A percentile compares a stretch with the other conserved stretches of the same genome.
Evolutionary conservation across 1,139 yeast species (phyloP).

Genomic region (Candida neerlandica): DNA sequence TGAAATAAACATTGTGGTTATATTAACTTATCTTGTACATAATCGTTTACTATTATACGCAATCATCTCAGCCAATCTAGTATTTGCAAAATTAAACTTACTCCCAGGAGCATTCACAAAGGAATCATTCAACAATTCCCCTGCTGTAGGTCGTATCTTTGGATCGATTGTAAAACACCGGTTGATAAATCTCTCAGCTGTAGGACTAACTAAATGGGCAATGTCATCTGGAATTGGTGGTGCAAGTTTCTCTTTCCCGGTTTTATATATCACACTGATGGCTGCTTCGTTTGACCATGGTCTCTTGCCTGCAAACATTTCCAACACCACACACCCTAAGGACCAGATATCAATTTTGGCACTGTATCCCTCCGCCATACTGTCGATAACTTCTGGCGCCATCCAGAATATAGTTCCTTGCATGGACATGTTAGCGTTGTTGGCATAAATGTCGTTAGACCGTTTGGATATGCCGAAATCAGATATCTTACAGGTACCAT

Average conservation of each 20-base stretch:
- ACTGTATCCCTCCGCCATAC: conserved; percentile 87
- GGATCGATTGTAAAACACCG: conserved; percentile 84
- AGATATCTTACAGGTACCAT: conserved; percentile 93
- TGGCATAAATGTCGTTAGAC: conserved; percentile 83
- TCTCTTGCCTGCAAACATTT: conserved; percentile 87
- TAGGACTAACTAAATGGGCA: conserved; percentile 49
- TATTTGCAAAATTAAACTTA: conserved; percentile 60
- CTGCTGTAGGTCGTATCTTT: conserved; percentile 84
- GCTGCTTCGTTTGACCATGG: conserved; percentile 86
- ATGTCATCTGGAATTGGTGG: conserved; percentile 97
- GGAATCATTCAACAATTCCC: conserved; percentile 58
- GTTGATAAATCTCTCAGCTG: conserved; percentile 72
- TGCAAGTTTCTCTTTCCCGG: conserved; percentile 73
- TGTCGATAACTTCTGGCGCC: conserved; percentile 98
- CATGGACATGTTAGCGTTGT: conserved; percentile 95
- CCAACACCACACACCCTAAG: conserved; percentile 91
- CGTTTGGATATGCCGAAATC: conserved; percentile 96
- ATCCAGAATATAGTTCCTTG: conserved; percentile 99
- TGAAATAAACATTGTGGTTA: conserved; percentile 25
- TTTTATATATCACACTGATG: conserved; percentile 75
- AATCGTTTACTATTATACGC: conserved; percentile 21
- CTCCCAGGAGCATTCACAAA: conserved; percentile 45
- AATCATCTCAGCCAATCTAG: conserved; percentile 59
- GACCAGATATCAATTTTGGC: conserved; percentile 96
- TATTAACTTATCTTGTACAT: conserved; percentile 6